Percentiles rank a stretch among this genome's conserved stretches.
These are phyloP conservation scores for Neurospora sp. DNA, from an alignment of 495 filamentous ascomycete species.

Conservation along the genomic window DNA sequence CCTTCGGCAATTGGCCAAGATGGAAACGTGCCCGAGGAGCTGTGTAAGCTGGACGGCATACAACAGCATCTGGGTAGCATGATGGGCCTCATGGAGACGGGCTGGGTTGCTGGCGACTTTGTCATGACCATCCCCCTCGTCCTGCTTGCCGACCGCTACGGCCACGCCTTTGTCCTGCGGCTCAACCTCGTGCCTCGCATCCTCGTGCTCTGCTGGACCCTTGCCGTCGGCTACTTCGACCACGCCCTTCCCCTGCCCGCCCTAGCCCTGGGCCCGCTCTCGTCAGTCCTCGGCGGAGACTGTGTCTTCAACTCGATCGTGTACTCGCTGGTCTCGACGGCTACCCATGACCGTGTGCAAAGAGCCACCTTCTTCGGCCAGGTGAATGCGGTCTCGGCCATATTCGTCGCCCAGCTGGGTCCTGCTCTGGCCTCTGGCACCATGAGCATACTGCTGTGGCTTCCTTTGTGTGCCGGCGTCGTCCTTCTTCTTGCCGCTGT, in stretches of 20 bases:
- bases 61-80: slow-evolving; percentile 36
- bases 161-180: slow-evolving; percentile 24
- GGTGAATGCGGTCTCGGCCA: slow-evolving; percentile 30
- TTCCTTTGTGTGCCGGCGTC: slow-evolving; percentile 32
- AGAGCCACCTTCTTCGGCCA: slow-evolving; percentile 38
- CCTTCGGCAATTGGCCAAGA: slow-evolving; percentile 22
- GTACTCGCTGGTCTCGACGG: slow-evolving; percentile 30
- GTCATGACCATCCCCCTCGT: slow-evolving; percentile 37
- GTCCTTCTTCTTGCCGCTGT: slow-evolving; percentile 26
- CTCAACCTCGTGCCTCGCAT: slow-evolving; percentile 32
- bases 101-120: slow-evolving; percentile 38
- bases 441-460: slow-evolving; percentile 29
- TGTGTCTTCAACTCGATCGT: slow-evolving; percentile 38
- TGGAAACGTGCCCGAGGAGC: slow-evolving; percentile 30
- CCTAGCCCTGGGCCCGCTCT: slow-evolving; percentile 24
- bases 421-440: slow-evolving; percentile 32
- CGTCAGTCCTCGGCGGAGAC: slow-evolving; percentile 35
- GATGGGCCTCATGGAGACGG: slow-evolving; percentile 32
- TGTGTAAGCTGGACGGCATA: slow-evolving; percentile 37
- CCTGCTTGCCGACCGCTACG: slow-evolving; percentile 29
- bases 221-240: slow-evolving; percentile 32
- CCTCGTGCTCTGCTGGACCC: slow-evolving; percentile 30
- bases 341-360: slow-evolving; percentile 27
- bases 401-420: slow-evolving; percentile 29
- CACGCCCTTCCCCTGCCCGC: slow-evolving; percentile 25